Evolutionary conservation across 2,329 filamentous ascomycete genomes (phyloP).

Genomic region (Tothia fuscella): DNA sequence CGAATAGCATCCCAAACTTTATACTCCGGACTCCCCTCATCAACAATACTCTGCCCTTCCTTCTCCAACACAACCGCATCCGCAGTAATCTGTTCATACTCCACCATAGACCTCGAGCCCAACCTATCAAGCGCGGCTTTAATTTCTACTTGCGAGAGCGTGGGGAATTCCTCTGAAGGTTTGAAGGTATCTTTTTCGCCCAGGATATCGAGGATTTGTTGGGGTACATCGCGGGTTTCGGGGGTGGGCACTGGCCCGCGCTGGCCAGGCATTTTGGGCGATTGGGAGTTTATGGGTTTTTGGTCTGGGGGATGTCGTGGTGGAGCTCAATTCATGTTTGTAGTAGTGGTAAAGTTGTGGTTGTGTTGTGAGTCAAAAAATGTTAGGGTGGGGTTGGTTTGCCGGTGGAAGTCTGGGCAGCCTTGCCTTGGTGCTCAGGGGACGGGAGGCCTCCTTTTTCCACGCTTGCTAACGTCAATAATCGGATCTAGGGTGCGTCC

Average conservation of each 20-base stretch:
- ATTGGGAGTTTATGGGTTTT: no score
- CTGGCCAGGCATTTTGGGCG: constrained; percentile 29
- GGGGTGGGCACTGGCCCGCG: constrained; percentile 37
- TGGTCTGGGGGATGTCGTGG: no score
- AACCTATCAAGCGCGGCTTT: constrained; percentile 86
- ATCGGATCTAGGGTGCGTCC: no score
- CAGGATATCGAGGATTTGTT: constrained; percentile 68
- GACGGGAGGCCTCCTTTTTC: no score
- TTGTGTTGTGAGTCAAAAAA: no score
- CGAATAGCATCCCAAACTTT: constrained; percentile 39
- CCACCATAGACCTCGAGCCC: constrained; percentile 71
- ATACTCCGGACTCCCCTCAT: constrained; percentile 38
- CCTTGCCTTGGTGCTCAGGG: no score
- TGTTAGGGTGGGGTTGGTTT: no score
- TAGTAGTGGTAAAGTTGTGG: no score
- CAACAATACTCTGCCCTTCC: constrained; percentile 65
- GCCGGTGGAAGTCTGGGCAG: no score
- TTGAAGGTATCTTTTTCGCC: constrained; percentile 37
- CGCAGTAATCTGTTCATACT: constrained; percentile 69
- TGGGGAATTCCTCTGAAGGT: constrained; percentile 38
- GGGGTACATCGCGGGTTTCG: constrained; percentile 43
- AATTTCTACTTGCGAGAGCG: constrained; percentile 39
- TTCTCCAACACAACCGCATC: constrained; percentile 67
- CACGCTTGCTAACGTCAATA: no score
- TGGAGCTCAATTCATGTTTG: no score